Base-by-base conservation (phyloP, 768 basidiomycete genomes). In the Hygrocybe punicea region DNA sequence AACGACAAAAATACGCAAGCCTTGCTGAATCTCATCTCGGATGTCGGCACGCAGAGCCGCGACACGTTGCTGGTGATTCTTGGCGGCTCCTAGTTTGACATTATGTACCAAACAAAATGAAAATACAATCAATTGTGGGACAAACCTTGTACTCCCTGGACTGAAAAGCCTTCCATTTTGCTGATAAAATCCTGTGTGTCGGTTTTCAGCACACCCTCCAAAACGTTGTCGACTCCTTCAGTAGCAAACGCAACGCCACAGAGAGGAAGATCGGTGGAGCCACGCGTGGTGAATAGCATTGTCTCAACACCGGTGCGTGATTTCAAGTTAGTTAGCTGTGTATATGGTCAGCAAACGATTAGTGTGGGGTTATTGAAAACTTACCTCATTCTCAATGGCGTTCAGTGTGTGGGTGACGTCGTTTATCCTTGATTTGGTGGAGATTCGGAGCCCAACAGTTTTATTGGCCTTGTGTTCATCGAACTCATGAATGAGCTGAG, bases 91-190 rank as follows among this genome's bases (percentile, higher is more conserved):
- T n/a, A n/a, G n/a, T n/a, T n/a, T 62, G 23, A 19, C 7, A 42
- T 34, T n/a, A 11, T 14, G 21, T 3, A 2, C 6, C 6, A n/a
- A 47, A 47, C 40, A 23, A 7, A 44, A 25, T 34, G 1, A 39
- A 19, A 29, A 11, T 25, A 49, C 8, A 24, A 34, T 5, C 8
- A 34, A 25, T n/a, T 49, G 48, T 5, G 17, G 17, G 8, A 17
- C 46, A 44, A 47, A 64, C 63, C 63, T 53, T 60, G 39, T 1
- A 62, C 10, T 16, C 59, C 61, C 25, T 60, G 58, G n/a, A 64
- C 17, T 16, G 61, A 61, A 52, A 46, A 58, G 6, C 59, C 63
- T 39, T 63, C 63, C 53, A 65, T 56, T 25, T 44, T 51, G 1
- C 44, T 40, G 23, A 61, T 11, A 24, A 65, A 63, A 29, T 63